A percentile compares a stretch with the other conserved stretches of the same genome.
phyloP scores from a whole-genome alignment of 1,284 basidiomycete genomes.

The Prillingera fragicola region DNA sequence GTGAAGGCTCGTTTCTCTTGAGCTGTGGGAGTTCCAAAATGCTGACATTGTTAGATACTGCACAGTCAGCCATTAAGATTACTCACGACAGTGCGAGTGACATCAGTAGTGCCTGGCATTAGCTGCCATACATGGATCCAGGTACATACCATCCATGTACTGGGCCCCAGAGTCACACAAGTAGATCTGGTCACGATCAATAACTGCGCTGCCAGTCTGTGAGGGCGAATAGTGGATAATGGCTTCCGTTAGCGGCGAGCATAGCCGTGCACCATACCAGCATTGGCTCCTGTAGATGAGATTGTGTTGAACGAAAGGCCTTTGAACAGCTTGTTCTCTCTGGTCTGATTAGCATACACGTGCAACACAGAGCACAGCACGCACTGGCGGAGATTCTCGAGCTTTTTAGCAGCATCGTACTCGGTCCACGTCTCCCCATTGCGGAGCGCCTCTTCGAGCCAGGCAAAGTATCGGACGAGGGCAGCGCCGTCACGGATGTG shows the following conservation, averaged over 20 bases:
- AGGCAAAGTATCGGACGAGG: slow-evolving; percentile 79
- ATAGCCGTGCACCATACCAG: slow-evolving; percentile 53
- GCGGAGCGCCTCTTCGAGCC: slow-evolving; percentile 80
- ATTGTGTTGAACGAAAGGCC: slow-evolving; percentile 91
- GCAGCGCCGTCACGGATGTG: slow-evolving; percentile 90
- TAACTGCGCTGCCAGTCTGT: slow-evolving; percentile 64
- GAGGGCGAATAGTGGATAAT: slow-evolving; percentile 92
- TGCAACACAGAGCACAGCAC: slow-evolving; percentile 36
- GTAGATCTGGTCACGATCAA: slow-evolving; percentile 79
- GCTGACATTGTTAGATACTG: slow-evolving; percentile 52
- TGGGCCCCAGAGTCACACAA: slow-evolving; percentile 93
- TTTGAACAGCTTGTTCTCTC: slow-evolving; percentile 70
- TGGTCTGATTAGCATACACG: slow-evolving; percentile 35
- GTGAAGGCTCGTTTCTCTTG: slow-evolving; percentile 87
- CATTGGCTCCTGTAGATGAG: slow-evolving; percentile 81
- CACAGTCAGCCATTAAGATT: too few species aligned
- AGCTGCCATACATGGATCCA: not conserved
- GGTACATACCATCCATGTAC: slow-evolving; percentile 59
- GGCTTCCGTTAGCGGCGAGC: slow-evolving; percentile 51
- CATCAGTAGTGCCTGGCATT: slow-evolving; percentile 76
- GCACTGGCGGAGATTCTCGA: slow-evolving; percentile 74
- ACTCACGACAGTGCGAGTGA: slow-evolving; percentile 76
- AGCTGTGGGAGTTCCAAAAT: slow-evolving; percentile 77
- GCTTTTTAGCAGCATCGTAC: slow-evolving; percentile 68
- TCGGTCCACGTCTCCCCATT: slow-evolving; percentile 67